These are phyloP conservation scores for Nicotiana knightiana DNA, from an alignment of 257 asterid species.

Conservation along the genomic window DNA sequence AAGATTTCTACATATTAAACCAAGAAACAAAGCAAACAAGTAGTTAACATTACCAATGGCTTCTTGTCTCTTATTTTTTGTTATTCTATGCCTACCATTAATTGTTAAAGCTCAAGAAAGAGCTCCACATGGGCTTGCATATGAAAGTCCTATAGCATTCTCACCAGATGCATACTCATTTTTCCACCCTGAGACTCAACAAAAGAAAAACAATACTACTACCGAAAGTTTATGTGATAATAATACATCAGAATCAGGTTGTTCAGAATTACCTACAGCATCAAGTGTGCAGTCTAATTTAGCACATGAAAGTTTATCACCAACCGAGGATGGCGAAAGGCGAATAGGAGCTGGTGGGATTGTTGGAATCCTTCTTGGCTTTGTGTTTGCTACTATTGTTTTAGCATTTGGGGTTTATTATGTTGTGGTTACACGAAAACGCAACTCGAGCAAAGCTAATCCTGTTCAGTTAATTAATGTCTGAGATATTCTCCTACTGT, in stretches of 20 bases:
- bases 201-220: slow-evolving; percentile 4
- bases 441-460: slow-evolving; percentile 11
- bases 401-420: slow-evolving; percentile 27
- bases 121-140: slow-evolving; percentile 35
- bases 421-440: slow-evolving; percentile 11
- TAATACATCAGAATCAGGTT: neutral
- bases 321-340: neutral
- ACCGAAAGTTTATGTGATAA: neutral
- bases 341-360: slow-evolving; percentile 22
- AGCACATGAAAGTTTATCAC: slow-evolving; percentile 24
- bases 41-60: slow-evolving; percentile 19
- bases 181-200: slow-evolving; percentile 32
- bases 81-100: slow-evolving; percentile 7
- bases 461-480: slow-evolving; percentile 18
- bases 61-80: slow-evolving; percentile 17
- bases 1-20: neutral
- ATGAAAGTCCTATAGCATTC: slow-evolving; percentile 31
- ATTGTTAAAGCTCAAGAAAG: slow-evolving; percentile 28
- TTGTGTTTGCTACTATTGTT: slow-evolving; percentile 17
- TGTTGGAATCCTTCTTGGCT: slow-evolving; percentile 24
- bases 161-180: slow-evolving; percentile 41
- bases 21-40: neutral
- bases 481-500: slow-evolving; percentile 12
- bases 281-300: slow-evolving; percentile 34
- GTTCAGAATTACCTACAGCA: slow-evolving; percentile 33